Evolutionary conservation across 2,329 filamentous ascomycete species (phyloP), one percentile per base, ranked within the genome.

Genomic region (Colletotrichum lupini): DNA sequence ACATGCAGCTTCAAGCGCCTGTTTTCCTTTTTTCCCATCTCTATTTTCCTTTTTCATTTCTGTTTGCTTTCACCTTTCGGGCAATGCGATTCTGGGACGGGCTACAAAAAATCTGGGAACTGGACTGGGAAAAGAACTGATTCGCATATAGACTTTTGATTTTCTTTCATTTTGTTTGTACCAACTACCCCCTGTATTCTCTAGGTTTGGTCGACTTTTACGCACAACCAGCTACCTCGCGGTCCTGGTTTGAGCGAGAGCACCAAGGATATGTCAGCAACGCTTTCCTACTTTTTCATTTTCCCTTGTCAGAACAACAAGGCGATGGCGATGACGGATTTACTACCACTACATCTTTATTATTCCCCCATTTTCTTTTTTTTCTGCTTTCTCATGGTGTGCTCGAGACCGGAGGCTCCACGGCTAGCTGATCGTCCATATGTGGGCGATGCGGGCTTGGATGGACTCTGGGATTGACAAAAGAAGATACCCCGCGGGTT

Each of bases 121-220:
- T 35, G 74, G 74, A 61, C 53, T 74, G 72, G 74, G 67, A 70
- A 75, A 75, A 75, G 72, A 75, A 75, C 58, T 69, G 57, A 55
- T 75, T 74, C 68, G 68, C 68, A 75, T 75, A 75, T 74, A 75
- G 72, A 74, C 73, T 70, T 64, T 67, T 49, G 32, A 22, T 55
- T 59, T 64, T 72, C 46, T 74, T 59, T 68, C 19, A 42, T 69
- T 67, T 67, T 73, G n/a, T 35, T 56, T 62, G 55, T 68, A 58
- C 58, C 24, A 63, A 65, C 59, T 57, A 64, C 71, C 55, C 32
- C 32, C 28, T 62, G 60, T 66, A 53, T 67, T 68, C 59, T 52
- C 37, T n/a, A 35, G 56, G 53, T 59, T 69, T 28, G 70, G 32
- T 46, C 42, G 35, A 58, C 30, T 58, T 28, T 52, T 52, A 46